Evolutionary conservation across 305 asterid genomes (phyloP), one percentile per base, ranked within the genome.

Genomic region (Rubia tinctorum): DNA sequence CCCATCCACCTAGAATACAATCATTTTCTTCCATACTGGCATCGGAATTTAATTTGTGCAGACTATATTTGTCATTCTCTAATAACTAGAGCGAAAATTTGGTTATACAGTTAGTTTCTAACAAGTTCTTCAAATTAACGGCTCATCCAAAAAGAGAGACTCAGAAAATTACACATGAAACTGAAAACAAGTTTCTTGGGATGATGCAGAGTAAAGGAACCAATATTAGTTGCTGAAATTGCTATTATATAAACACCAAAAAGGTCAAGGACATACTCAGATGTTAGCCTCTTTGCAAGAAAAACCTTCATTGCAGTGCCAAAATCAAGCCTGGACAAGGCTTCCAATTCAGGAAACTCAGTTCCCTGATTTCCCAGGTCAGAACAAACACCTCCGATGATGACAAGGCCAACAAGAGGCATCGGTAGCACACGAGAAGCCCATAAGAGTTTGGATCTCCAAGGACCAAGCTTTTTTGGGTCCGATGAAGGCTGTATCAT

Each of bases 241-340:
- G 71, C 22, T 23, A 10, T 49, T n/a, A n/a, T n/a, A 13, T 51
- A 51, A 66, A 65, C 56, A 17, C 27, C 30, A 66, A 44, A 34
- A 17, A 39, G 25, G 8, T 27, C 30, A 66, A 71, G 18, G n/a
- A 72, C 97, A 86, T 84, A 94, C 99, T 95, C 99, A n/a, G 99
- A 89, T 73, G 98, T 89, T 69, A 95, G 89, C 82, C 91, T 82
- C 87, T 88, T 95, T 72, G 98, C 98, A 15, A 95, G 91, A 82
- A 95, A 95, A 83, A 92, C 92, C 83, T 95, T 95, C 92, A 90
- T 84, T 64, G 98, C 99, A 37, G 88, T 96, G 86, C 96, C 92
- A 83, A 95, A 84, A 82, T 92, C 97, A 25, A 90, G 99, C 85
- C 91, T 87, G 65, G 96, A 92, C 81, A 95, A 84, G 73, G 99